phyloP scores from a whole-genome alignment of 2,329 filamentous ascomycete genomes.

The Botrytis galanthina region DNA sequence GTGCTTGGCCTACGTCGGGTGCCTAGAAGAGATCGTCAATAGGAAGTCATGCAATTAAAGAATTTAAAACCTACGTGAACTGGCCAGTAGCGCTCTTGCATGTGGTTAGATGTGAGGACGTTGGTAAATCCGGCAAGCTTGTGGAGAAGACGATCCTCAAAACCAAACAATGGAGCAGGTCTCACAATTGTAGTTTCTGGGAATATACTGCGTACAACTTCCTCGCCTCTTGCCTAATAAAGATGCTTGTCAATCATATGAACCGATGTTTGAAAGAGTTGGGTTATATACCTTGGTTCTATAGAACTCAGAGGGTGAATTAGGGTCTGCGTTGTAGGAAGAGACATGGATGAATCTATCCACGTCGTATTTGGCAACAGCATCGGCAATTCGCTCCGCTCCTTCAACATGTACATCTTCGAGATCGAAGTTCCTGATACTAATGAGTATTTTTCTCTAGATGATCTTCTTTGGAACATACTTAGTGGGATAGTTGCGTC shows the following conservation, averaged over 20 bases:
- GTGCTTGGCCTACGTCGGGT: slow-evolving; percentile 83
- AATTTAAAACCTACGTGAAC: slow-evolving; percentile 64
- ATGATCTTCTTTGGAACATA: slow-evolving; percentile 43
- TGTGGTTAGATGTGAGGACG: slow-evolving; percentile 85
- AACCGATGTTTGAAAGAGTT: background rate
- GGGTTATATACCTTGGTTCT: slow-evolving; percentile 65
- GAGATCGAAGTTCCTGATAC: slow-evolving; percentile 81
- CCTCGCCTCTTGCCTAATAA: slow-evolving; percentile 69
- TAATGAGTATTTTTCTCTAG: slow-evolving; percentile 36
- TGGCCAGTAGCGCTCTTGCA: slow-evolving; percentile 87
- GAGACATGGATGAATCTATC: slow-evolving; percentile 97
- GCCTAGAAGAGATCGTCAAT: slow-evolving; percentile 49
- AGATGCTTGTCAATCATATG: background rate
- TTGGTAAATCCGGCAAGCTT: slow-evolving; percentile 78
- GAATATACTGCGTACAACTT: slow-evolving; percentile 82
- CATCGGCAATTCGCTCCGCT: slow-evolving; percentile 86
- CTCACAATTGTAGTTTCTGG: slow-evolving; percentile 96
- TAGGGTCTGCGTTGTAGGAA: slow-evolving; percentile 80
- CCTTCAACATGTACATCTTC: slow-evolving; percentile 93
- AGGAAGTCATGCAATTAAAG: slow-evolving; percentile 8
- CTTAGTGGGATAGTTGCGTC: slow-evolving; percentile 96
- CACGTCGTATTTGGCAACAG: slow-evolving; percentile 95
- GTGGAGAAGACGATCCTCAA: slow-evolving; percentile 88
- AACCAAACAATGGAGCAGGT: slow-evolving; percentile 90
- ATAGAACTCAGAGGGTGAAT: slow-evolving; percentile 86